Evolutionary conservation across 495 filamentous ascomycete species (phyloP).

Genomic region (Aspergillus nidulans): DNA sequence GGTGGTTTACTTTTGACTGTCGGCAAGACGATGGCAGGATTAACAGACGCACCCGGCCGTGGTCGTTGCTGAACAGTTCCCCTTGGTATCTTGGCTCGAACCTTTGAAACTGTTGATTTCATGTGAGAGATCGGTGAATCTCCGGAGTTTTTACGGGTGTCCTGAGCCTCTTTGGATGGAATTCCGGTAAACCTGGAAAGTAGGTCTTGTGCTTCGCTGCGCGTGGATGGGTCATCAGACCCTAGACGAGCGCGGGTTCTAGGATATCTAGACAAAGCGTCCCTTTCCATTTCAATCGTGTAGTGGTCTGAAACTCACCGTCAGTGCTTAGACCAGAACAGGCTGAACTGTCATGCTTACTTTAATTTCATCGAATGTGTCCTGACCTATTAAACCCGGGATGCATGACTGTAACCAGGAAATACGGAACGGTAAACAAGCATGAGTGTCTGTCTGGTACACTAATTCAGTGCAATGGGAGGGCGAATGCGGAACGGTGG

Average conservation of each 20-base stretch:
- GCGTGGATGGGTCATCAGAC: constrained; percentile 14
- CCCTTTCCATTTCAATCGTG: constrained; percentile 5
- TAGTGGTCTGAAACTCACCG: too few species aligned
- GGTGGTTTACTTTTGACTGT: background rate
- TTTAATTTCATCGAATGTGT: too few species aligned
- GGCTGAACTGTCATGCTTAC: too few species aligned
- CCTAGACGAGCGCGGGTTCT: background rate
- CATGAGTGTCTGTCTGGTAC: too few species aligned
- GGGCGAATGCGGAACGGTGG: too few species aligned
- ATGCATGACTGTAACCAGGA: too few species aligned
- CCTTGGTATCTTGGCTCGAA: constrained; percentile 3
- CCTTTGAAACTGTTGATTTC: background rate
- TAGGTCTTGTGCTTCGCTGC: constrained; percentile 17
- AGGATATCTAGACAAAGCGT: background rate
- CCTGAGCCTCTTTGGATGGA: constrained; percentile 9
- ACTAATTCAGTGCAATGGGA: too few species aligned
- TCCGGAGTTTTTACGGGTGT: background rate
- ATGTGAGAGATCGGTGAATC: background rate
- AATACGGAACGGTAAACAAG: too few species aligned
- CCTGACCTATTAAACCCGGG: too few species aligned
- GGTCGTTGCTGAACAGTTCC: background rate
- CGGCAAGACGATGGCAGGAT: background rate
- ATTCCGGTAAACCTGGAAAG: constrained; percentile 21
- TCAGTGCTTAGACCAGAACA: too few species aligned
- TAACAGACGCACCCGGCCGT: background rate